phyloP scores from a whole-genome alignment of 768 basidiomycete genomes.

The Lepiota venenata region DNA sequence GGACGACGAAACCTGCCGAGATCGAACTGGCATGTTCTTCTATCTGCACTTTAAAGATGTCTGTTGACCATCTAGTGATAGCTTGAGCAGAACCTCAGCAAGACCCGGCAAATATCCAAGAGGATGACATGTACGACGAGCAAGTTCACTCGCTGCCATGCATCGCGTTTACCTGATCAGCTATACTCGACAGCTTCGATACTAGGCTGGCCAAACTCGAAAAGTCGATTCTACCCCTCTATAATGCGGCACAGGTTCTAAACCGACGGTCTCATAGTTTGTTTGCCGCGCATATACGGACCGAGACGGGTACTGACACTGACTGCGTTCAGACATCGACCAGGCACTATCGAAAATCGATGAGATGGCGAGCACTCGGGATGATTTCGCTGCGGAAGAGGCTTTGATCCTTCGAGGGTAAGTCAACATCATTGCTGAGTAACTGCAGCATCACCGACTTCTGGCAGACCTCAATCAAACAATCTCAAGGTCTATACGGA shows the following conservation, averaged over 20 bases:
- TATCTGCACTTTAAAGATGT: not conserved
- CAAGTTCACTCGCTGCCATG: not conserved
- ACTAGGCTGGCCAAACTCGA: constrained; percentile 78
- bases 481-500: constrained; percentile 67
- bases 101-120: constrained; percentile 81
- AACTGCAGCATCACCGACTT: not conserved
- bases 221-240: constrained; percentile 82
- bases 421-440: constrained; percentile 17
- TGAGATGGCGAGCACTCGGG: constrained; percentile 71
- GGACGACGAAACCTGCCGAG: constrained; percentile 70
- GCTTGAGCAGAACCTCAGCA: constrained; percentile 87
- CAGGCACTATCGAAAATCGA: constrained; percentile 75
- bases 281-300: constrained; percentile 21
- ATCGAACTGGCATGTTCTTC: constrained; percentile 56
- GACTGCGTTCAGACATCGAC: constrained; percentile 62
- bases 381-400: constrained; percentile 75
- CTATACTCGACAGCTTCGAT: constrained; percentile 82
- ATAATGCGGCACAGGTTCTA: constrained; percentile 71
- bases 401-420: constrained; percentile 77
- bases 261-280: constrained; percentile 70
- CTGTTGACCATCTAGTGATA: constrained; percentile 21
- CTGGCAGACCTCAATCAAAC: constrained; percentile 61
- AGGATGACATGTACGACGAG: constrained; percentile 77
- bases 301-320: not conserved
- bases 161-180: constrained; percentile 41